Percentiles rank a stretch among this genome's conserved stretches.
phyloP scores from a whole-genome alignment of 2,329 filamentous ascomycete genomes.

The Aspergillus versicolor region DNA sequence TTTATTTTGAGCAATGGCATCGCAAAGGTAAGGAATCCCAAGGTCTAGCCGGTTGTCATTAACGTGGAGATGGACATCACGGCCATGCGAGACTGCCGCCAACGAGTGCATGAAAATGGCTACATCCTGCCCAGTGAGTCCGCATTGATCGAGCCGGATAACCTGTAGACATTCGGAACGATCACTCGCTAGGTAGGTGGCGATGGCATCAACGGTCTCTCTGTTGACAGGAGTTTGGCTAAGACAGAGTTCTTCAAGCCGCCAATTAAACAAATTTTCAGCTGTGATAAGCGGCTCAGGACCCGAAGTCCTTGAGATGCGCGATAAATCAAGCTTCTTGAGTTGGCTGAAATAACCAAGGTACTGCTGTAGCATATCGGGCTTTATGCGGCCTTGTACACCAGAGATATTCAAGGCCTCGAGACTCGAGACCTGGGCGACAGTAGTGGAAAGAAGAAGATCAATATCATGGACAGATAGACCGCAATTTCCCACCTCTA shows the following conservation, averaged over 20 bases:
- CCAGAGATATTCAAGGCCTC: slow-evolving; percentile 68
- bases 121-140: slow-evolving; percentile 63
- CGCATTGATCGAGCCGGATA: slow-evolving; percentile 66
- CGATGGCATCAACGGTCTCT: slow-evolving; percentile 64
- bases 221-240: slow-evolving; percentile 64
- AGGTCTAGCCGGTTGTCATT: slow-evolving; percentile 57
- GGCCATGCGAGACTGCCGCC: slow-evolving; percentile 50
- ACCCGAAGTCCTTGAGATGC: slow-evolving; percentile 63
- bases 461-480: slow-evolving; percentile 51
- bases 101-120: slow-evolving; percentile 66
- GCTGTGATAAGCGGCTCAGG: slow-evolving; percentile 63
- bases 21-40: slow-evolving; percentile 44
- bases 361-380: slow-evolving; percentile 64
- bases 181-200: slow-evolving; percentile 61
- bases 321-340: slow-evolving; percentile 64
- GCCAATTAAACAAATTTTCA: slow-evolving; percentile 67
- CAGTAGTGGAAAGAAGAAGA: slow-evolving; percentile 63
- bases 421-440: slow-evolving; percentile 64
- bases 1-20: slow-evolving; percentile 49
- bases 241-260: slow-evolving; percentile 63
- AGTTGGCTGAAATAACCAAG: slow-evolving; percentile 67
- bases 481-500: slow-evolving; percentile 66
- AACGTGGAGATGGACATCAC: slow-evolving; percentile 65
- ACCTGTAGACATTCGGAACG: slow-evolving; percentile 61
- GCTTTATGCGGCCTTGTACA: slow-evolving; percentile 64